Evolutionary conservation across 371 early-diverging fungal species (phyloP), one percentile per base, ranked within the genome.

Genomic region (Chytridium lagenaria): DNA sequence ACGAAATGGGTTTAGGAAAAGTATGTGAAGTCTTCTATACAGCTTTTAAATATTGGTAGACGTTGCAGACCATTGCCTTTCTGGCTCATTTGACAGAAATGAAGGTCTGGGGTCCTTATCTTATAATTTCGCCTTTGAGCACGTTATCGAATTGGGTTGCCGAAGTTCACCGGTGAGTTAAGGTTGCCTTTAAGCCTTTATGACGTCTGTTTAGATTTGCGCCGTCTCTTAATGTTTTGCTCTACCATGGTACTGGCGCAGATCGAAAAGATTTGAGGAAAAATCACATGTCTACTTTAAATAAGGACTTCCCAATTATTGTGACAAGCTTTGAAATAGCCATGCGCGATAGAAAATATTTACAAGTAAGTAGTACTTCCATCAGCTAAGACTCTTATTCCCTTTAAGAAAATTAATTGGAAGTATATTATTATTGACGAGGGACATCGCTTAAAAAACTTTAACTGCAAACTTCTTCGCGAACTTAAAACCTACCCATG

Each of bases 401-500:
- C 51, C 23, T 64, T 74, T 33, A 61, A 91, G 75, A 93, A 94
- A 76, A 87, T 97, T 68, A 85, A 90, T 26, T 99, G 97, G 95
- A 88, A 93, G 70, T 96, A 96, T 74, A 91, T 97, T 66, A 91
- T 99, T 68, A 92, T 99, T 69, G 99, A 99, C 81, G 99, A 99
- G 85, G 99, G 98, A 0, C 99, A 99, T 79, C 91, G 99, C 65
- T 92, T 99, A 83, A 99, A 99, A 85, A 99, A 99, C 83, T 85
- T 97, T 69, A 85, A 91, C 36, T 94, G 95, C 49, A 85, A 90
- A 67, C 88, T 99, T 70, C 90, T 96, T 37, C 86, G 86, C 22
- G 93, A 95, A 66, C 85, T 99, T 36, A 95, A 94, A 78, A 80
- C 83, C 0, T 92, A 88, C 61, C 72, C 78, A n/a, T 67, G 80